phyloP scores from a whole-genome alignment of 139 green algal genomes.

The Deuterostichococcus epilithicus region DNA sequence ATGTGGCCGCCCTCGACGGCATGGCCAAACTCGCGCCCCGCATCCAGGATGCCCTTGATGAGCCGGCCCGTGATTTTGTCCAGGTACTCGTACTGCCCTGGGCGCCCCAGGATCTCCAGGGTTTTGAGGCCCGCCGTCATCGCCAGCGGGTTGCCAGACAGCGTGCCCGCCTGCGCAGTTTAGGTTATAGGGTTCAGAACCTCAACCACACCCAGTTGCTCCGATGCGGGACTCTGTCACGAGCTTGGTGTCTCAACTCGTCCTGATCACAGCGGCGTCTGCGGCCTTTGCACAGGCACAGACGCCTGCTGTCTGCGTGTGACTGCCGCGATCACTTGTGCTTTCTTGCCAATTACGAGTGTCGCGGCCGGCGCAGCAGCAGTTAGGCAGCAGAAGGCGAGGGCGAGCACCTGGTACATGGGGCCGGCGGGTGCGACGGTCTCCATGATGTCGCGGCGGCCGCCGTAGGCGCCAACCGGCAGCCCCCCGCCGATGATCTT shows the following conservation, averaged over 20 bases:
- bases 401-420: conserved; percentile 85
- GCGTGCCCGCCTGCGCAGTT: conserved; percentile 80
- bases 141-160: conserved; percentile 96
- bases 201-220: neutral
- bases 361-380: no score
- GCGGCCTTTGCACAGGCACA: no score
- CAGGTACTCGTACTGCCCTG: conserved; percentile 94
- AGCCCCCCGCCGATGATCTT: conserved; percentile 99
- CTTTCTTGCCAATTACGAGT: no score
- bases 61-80: conserved; percentile 77
- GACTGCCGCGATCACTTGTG: no score
- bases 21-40: conserved; percentile 82
- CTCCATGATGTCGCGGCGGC: conserved; percentile 95
- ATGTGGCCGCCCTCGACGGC: conserved; percentile 87
- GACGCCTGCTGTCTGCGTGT: no score
- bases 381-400: neutral
- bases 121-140: conserved; percentile 99
- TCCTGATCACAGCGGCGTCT: no score
- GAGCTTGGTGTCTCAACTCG: no score
- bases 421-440: conserved; percentile 93
- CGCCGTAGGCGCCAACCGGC: conserved; percentile 96
- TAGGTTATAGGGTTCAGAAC: no score
- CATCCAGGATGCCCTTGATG: conserved; percentile 88
- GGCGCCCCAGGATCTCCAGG: conserved; percentile 89
- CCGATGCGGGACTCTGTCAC: neutral